Conservation (phyloP, 495 filamentous ascomycete genomes). For the Aspergillus bridgeri region DNA sequence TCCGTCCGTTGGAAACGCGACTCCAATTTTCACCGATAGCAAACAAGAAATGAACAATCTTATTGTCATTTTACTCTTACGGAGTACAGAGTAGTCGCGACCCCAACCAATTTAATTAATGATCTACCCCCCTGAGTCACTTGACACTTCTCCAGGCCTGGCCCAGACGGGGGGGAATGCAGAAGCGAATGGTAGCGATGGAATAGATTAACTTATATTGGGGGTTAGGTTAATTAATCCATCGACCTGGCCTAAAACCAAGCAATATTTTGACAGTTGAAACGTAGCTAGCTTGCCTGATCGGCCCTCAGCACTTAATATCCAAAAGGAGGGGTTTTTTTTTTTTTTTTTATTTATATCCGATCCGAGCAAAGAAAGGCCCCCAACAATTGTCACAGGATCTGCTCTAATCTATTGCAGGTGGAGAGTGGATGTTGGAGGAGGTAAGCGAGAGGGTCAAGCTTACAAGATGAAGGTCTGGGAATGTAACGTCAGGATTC, state of each 20-base stretch:
- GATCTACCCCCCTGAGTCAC: not conserved
- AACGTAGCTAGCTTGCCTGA: not conserved
- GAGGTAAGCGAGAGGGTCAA: not conserved
- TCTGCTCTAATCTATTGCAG: not conserved
- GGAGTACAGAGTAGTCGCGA: not conserved
- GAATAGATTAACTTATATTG: not conserved
- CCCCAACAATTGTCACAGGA: not conserved
- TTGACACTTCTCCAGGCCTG: too few relatives aligned
- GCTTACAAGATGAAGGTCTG: not conserved
- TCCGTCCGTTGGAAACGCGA: not conserved
- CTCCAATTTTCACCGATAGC: not conserved
- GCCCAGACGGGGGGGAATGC: too few relatives aligned
- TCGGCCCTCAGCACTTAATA: not conserved
- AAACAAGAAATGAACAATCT: not conserved
- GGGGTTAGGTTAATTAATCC: not conserved
- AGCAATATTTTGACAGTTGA: not conserved
- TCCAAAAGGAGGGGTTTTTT: not conserved
- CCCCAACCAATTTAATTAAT: not conserved
- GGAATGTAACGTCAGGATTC: not conserved
- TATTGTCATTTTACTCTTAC: not conserved
- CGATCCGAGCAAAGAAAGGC: not conserved
- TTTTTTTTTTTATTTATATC: conserved; percentile 1
- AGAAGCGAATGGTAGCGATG: not conserved
- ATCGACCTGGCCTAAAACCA: not conserved
- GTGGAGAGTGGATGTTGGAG: not conserved